A percentile compares a stretch with the other conserved stretches of the same genome.
phyloP scores from a whole-genome alignment of 2,329 filamentous ascomycete genomes.

The Tolypocladium pustulatum region DNA sequence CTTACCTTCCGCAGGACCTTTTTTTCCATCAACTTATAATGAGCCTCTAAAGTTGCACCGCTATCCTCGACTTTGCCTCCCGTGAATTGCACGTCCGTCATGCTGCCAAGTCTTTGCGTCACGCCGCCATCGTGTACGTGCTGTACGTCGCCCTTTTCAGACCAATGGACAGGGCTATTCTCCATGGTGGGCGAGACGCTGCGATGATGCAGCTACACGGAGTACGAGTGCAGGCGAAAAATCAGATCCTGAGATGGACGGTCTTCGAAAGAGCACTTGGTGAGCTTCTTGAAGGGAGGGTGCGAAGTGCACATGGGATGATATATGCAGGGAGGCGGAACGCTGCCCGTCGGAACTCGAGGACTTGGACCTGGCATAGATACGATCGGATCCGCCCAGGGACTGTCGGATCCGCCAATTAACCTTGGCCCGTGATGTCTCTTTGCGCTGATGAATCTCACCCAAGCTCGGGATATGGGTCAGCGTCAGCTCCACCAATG shows the following conservation, averaged over 20 bases:
- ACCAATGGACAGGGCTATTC: neutral
- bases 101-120: neutral
- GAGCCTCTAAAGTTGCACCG: neutral
- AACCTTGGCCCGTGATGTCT: neutral
- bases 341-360: neutral
- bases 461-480: too few species aligned
- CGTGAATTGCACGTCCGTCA: neutral
- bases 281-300: neutral
- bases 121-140: neutral
- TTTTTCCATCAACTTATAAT: constrained; percentile 30
- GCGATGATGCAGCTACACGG: neutral
- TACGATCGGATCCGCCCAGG: neutral
- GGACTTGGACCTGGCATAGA: neutral
- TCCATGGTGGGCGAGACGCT: neutral
- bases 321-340: neutral
- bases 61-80: neutral
- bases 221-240: neutral
- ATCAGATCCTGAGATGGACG: neutral
- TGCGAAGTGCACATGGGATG: neutral
- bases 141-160: neutral
- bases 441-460: too few species aligned
- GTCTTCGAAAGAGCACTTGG: neutral
- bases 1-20: constrained; percentile 44
- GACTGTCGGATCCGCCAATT: too few species aligned
- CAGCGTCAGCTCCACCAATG: too few species aligned